Evolutionary conservation across 1,139 yeast species (phyloP).

Genomic region (Sugiyamaella xylanicola): DNA sequence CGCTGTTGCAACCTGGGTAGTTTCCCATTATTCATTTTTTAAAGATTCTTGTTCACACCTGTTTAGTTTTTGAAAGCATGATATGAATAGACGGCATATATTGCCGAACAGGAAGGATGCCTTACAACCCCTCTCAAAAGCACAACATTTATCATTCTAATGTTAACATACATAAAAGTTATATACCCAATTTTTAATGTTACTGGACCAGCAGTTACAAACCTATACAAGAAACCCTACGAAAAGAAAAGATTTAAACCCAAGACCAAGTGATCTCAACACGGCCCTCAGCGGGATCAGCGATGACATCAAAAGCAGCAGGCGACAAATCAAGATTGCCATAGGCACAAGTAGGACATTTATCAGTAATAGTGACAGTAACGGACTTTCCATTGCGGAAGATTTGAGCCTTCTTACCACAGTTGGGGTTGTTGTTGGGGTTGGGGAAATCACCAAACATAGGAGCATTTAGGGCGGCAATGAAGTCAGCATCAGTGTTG

Average conservation of each 20-base stretch:
- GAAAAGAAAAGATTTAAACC: conserved; percentile 31
- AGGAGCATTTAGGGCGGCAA: conserved; percentile 46
- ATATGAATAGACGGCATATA: no score
- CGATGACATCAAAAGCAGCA: conserved; percentile 53
- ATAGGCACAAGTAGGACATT: conserved; percentile 54
- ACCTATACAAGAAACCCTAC: not conserved
- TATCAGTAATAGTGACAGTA: conserved; percentile 55
- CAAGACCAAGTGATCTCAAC: conserved; percentile 52
- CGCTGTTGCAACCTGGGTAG: no score
- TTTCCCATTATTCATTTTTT: no score
- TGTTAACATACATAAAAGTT: not conserved
- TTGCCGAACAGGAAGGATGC: no score
- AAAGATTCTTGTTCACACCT: no score
- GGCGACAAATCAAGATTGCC: conserved; percentile 57
- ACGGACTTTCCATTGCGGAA: conserved; percentile 50
- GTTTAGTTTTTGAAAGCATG: no score
- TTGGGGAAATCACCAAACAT: conserved; percentile 41
- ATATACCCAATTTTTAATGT: conserved; percentile 9
- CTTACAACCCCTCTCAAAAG: no score
- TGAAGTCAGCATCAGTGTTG: conserved; percentile 51
- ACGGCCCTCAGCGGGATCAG: conserved; percentile 51
- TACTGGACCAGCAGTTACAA: conserved; percentile 13
- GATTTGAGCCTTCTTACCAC: conserved; percentile 54
- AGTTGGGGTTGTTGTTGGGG: conserved; percentile 49
- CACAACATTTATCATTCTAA: not conserved